phyloP scores from a whole-genome alignment of 352 stramenopile species.

The Elongisporangium prolatum region DNA sequence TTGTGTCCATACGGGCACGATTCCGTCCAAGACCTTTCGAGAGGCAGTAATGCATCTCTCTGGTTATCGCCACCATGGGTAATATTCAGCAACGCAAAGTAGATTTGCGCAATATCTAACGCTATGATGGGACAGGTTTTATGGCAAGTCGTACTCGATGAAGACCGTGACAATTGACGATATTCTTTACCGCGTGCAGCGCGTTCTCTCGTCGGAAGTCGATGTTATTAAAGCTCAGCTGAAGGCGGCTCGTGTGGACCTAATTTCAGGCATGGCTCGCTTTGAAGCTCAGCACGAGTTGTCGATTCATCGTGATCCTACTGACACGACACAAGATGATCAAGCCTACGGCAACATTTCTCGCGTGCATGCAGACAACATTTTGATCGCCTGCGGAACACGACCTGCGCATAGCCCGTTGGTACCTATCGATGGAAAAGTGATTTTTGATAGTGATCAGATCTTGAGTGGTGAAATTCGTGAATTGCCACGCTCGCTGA shows the following conservation, averaged over 20 bases:
- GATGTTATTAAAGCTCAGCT: conserved; percentile 82
- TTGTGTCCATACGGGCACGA: conserved; percentile 83
- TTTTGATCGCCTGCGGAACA: conserved; percentile 84
- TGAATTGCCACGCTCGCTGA: conserved; percentile 65
- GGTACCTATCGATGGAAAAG: conserved; percentile 81
- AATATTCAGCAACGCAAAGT: background rate
- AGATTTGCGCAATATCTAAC: background rate
- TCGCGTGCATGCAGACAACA: conserved; percentile 65
- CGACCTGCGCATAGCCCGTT: conserved; percentile 68
- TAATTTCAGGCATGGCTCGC: conserved; percentile 62
- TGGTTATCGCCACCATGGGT: conserved; percentile 86
- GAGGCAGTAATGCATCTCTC: conserved; percentile 88
- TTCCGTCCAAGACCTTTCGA: conserved; percentile 88
- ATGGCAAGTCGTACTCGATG: conserved; percentile 82
- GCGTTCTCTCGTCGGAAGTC: conserved; percentile 68
- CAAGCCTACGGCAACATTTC: conserved; percentile 12
- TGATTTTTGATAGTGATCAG: conserved; percentile 81
- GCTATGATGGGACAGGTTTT: conserved; percentile 34
- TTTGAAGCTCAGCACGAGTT: conserved; percentile 79
- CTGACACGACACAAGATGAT: background rate
- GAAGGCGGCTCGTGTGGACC: conserved; percentile 67
- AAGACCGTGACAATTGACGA: conserved; percentile 83
- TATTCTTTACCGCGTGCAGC: conserved; percentile 77
- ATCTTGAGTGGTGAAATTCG: conserved; percentile 68
- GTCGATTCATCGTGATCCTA: conserved; percentile 33